A percentile compares a stretch with the other conserved stretches of the same genome.
Conservation (phyloP, 139 green algal genomes). For the Ostreobium quekettii region DNA sequence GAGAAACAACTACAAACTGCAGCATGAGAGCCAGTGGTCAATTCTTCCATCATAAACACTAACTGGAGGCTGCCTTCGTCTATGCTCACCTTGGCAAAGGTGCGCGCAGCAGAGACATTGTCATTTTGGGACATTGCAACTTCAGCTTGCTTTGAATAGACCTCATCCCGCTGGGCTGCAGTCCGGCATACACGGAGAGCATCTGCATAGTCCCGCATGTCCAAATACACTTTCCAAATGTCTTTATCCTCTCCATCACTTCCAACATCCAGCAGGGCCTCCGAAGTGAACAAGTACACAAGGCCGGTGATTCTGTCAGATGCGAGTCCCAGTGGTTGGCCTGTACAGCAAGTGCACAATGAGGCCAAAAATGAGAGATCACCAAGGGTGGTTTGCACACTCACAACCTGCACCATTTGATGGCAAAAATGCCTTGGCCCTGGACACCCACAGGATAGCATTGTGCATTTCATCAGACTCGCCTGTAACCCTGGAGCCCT, state of each 20-base stretch:
- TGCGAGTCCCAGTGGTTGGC: conserved; percentile 1
- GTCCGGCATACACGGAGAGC: conserved; percentile 20
- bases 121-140: conserved; percentile 27
- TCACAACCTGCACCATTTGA: no score
- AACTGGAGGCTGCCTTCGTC: no score
- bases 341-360: background rate
- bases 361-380: background rate
- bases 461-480: background rate
- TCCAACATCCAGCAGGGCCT: conserved; percentile 13
- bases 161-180: conserved; percentile 21
- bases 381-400: no score
- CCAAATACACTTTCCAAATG: conserved; percentile 24
- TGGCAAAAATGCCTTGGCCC: no score
- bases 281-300: conserved; percentile 13
- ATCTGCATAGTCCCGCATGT: background rate
- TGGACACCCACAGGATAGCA: no score
- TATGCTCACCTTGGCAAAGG: conserved; percentile 11
- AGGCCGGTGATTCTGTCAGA: conserved; percentile 1
- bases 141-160: conserved; percentile 28
- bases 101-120: conserved; percentile 25
- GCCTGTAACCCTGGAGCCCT: background rate
- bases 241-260: conserved; percentile 10
- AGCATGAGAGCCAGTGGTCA: no score
- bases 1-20: no score
- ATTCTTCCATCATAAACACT: no score